These are phyloP conservation scores for Ophiosphaerella narmari DNA, from an alignment of 2,329 filamentous ascomycete species.

Conservation along the genomic window DNA sequence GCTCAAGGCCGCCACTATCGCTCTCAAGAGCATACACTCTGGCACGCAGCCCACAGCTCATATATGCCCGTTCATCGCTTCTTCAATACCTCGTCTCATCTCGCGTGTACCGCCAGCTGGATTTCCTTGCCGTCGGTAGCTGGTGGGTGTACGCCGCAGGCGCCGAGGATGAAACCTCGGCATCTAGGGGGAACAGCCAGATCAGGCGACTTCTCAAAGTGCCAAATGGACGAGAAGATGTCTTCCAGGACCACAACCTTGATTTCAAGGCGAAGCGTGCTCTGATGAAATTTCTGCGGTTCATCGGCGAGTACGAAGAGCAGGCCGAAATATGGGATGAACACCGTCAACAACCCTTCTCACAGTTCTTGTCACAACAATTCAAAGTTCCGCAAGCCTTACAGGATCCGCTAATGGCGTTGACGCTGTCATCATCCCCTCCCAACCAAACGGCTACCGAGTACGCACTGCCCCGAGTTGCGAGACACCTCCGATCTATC, in stretches of 20 bases:
- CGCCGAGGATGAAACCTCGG: slow-evolving; percentile 3
- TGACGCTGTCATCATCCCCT: slow-evolving; percentile 73
- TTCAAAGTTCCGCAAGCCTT: slow-evolving; percentile 66
- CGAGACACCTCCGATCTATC: slow-evolving; percentile 82
- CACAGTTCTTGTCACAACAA: slow-evolving; percentile 60
- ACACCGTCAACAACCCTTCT: slow-evolving; percentile 60
- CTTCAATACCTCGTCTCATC: slow-evolving; percentile 85
- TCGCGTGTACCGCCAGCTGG: slow-evolving; percentile 83
- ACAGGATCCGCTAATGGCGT: slow-evolving; percentile 67
- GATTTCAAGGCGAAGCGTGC: slow-evolving; percentile 80
- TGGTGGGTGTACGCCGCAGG: slow-evolving; percentile 74
- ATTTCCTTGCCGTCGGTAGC: slow-evolving; percentile 90
- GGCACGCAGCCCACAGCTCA: slow-evolving; percentile 80
- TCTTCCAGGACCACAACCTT: slow-evolving; percentile 79
- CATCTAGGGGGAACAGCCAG: not conserved
- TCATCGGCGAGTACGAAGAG: slow-evolving; percentile 73
- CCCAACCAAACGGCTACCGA: slow-evolving; percentile 63
- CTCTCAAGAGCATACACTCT: slow-evolving; percentile 79
- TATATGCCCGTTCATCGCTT: slow-evolving; percentile 81
- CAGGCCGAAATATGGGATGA: slow-evolving; percentile 64
- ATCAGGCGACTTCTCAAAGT: slow-evolving; percentile 65
- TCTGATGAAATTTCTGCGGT: slow-evolving; percentile 93
- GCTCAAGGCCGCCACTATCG: slow-evolving; percentile 53
- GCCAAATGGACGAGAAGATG: slow-evolving; percentile 87
- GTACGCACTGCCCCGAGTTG: slow-evolving; percentile 73